Conservation (phyloP, 176 grass and related monocot genomes). For the Panicum miliaceum region DNA sequence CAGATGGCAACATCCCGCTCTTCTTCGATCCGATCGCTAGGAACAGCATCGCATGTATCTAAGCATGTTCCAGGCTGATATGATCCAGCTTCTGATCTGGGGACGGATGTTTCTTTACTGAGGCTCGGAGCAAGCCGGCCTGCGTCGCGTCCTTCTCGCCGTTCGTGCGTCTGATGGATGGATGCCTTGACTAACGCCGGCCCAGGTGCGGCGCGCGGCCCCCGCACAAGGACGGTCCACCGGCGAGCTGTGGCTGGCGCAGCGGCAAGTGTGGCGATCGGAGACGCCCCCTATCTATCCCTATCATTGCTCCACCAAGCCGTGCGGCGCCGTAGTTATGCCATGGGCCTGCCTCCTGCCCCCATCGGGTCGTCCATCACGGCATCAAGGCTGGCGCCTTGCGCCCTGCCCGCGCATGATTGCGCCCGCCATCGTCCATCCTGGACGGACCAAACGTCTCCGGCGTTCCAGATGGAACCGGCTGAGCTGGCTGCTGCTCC, state of each 20-base stretch:
- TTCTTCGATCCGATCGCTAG: neutral
- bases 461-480: neutral
- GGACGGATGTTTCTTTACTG: too few species aligned
- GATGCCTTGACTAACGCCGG: neutral
- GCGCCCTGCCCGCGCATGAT: neutral
- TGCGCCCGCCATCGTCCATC: neutral
- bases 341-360: neutral
- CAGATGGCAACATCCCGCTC: neutral
- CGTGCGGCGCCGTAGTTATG: neutral
- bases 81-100: too few species aligned
- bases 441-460: neutral
- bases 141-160: too few species aligned
- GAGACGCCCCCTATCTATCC: neutral
- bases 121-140: too few species aligned
- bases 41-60: too few species aligned
- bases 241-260: neutral
- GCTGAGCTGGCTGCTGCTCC: neutral
- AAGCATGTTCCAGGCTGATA: too few species aligned
- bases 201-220: too few species aligned
- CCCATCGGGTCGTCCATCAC: neutral
- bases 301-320: slow-evolving; percentile 21
- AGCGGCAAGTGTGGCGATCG: slow-evolving; percentile 5
- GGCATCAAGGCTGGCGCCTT: neutral
- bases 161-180: too few species aligned
- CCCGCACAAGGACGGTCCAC: too few species aligned